These are phyloP conservation scores for Pugionium cornutum DNA, from an alignment of 345 rosid genomes.

Conservation along the genomic window DNA sequence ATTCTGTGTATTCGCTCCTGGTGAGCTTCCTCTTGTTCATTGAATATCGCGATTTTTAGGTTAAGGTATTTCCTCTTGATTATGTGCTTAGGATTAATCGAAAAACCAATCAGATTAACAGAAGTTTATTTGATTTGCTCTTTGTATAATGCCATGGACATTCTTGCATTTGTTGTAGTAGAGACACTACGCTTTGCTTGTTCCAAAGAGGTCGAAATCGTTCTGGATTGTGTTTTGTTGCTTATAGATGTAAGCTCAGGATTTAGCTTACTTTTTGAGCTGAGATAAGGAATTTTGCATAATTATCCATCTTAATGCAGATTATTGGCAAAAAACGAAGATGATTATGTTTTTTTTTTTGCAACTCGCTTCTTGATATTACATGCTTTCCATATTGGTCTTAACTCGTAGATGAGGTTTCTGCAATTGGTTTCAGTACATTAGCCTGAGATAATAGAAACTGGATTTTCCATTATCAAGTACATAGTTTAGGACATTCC, in stretches of 20 bases:
- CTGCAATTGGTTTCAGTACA: slow-evolving; percentile 6
- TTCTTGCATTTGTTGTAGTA: slow-evolving; percentile 10
- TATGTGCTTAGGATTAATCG: not conserved
- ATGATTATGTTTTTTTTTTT: slow-evolving; percentile 4
- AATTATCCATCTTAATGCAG: too few species aligned
- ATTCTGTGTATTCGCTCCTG: slow-evolving; percentile 2
- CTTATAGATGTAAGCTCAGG: slow-evolving; percentile 2
- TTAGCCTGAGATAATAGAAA: not conserved
- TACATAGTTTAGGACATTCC: not conserved
- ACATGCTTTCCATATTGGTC: not conserved
- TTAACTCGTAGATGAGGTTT: not conserved
- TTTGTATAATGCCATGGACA: not conserved
- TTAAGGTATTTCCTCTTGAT: not conserved
- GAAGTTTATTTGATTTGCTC: not conserved
- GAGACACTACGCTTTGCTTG: not conserved
- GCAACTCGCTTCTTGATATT: not conserved
- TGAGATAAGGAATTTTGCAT: not conserved
- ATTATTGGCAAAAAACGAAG: not conserved
- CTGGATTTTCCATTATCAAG: not conserved
- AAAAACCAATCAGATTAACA: not conserved
- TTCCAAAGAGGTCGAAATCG: not conserved
- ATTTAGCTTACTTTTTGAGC: not conserved
- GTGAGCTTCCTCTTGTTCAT: slow-evolving; percentile 18
- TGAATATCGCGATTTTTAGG: not conserved
- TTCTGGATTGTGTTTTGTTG: not conserved